These are phyloP conservation scores for Myochromella boudieri DNA, from an alignment of 768 basidiomycete species.

Conservation along the genomic window DNA sequence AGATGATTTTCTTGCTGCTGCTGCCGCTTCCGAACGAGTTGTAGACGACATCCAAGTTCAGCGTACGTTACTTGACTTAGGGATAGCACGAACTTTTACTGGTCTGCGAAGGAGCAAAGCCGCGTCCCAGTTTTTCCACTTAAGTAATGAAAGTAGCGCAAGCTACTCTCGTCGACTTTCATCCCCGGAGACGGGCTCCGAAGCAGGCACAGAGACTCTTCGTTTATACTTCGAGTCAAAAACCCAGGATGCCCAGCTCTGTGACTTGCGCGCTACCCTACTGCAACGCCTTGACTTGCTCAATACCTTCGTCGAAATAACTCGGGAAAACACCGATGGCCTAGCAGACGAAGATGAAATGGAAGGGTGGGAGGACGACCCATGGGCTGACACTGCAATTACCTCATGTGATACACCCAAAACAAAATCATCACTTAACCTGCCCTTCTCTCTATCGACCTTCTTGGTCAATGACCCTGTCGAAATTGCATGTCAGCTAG, in stretches of 20 bases:
- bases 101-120: slow-evolving; percentile 49
- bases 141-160: not conserved
- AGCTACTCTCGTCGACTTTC: too few species aligned
- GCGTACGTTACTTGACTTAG: slow-evolving; percentile 58
- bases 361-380: slow-evolving; percentile 78
- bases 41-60: slow-evolving; percentile 58
- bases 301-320: slow-evolving; percentile 70
- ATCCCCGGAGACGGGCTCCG: slow-evolving; percentile 3
- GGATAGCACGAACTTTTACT: slow-evolving; percentile 55
- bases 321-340: slow-evolving; percentile 35
- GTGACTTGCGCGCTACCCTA: slow-evolving; percentile 64
- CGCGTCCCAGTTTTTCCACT: slow-evolving; percentile 18
- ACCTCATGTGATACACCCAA: slow-evolving; percentile 28
- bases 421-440: slow-evolving; percentile 28
- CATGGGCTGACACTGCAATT: slow-evolving; percentile 58
- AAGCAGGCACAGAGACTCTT: slow-evolving; percentile 29
- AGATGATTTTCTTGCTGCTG: slow-evolving; percentile 76
- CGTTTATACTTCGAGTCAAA: slow-evolving; percentile 53
- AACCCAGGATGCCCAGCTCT: slow-evolving; percentile 65
- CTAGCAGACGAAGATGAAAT: slow-evolving; percentile 42
- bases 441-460: slow-evolving; percentile 52
- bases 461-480: slow-evolving; percentile 66
- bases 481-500: slow-evolving; percentile 62
- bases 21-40: slow-evolving; percentile 71
- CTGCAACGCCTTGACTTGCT: slow-evolving; percentile 67